Conservation (phyloP, 208 protist species). For the Trichomonas gallinae region DNA sequence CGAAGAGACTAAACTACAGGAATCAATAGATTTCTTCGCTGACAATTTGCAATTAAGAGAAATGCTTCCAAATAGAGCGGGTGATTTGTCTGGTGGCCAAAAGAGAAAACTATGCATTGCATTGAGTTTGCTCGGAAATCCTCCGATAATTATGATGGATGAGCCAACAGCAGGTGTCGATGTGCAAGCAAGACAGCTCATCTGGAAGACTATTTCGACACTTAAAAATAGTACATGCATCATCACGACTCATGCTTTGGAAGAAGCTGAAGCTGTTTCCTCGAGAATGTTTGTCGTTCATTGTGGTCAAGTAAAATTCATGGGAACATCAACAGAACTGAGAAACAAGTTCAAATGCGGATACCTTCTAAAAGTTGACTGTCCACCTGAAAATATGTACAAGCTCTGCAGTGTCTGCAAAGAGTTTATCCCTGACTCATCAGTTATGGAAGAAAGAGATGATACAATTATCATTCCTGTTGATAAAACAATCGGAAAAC, state of each 20-base stretch:
- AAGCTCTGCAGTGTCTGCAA: background rate
- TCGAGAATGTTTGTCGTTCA: background rate
- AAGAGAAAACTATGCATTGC: slow-evolving; percentile 10
- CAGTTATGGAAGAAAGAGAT: background rate
- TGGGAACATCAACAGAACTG: background rate
- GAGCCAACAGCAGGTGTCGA: slow-evolving; percentile 21
- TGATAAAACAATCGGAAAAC: background rate
- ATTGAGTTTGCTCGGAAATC: background rate
- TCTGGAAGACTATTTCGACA: background rate
- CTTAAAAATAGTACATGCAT: background rate
- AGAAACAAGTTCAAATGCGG: background rate
- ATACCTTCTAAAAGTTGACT: background rate
- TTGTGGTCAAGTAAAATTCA: background rate
- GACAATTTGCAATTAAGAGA: background rate
- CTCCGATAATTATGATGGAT: slow-evolving; percentile 22
- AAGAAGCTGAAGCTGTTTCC: slow-evolving; percentile 19
- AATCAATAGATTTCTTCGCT: background rate
- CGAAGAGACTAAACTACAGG: background rate
- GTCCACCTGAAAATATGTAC: background rate
- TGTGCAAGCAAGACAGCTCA: background rate
- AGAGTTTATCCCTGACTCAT: background rate
- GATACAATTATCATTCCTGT: background rate
- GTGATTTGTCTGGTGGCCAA: slow-evolving; percentile 9
- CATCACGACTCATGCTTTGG: slow-evolving; percentile 19
- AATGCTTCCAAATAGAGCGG: background rate